phyloP scores from a whole-genome alignment of 257 asterid genomes.

The Solanum corneliomulleri region DNA sequence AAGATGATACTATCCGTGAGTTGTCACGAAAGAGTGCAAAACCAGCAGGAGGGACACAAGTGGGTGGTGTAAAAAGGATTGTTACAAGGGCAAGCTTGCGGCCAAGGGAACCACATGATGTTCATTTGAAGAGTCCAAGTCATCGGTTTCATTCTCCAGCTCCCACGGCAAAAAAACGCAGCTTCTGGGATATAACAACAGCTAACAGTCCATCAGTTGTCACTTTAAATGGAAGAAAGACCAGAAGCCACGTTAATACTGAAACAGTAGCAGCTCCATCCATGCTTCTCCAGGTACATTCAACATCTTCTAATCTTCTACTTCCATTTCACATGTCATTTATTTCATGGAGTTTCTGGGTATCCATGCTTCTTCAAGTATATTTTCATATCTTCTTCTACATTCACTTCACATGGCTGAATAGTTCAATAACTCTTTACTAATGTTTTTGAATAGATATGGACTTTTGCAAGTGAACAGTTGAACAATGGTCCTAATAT shows the following conservation, averaged over 20 bases:
- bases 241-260: constrained; percentile 35
- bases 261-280: constrained; percentile 39
- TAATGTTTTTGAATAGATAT: neutral
- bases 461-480: neutral
- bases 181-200: constrained; percentile 53
- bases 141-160: constrained; percentile 41
- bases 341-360: neutral
- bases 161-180: constrained; percentile 48
- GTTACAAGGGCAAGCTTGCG: constrained; percentile 19
- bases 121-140: constrained; percentile 29
- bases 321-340: neutral
- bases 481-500: neutral
- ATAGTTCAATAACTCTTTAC: neutral
- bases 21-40: constrained; percentile 31
- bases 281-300: constrained; percentile 53
- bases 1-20: constrained; percentile 30
- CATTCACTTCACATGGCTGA: neutral
- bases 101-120: constrained; percentile 20
- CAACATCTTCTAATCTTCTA: neutral
- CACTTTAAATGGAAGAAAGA: constrained; percentile 42
- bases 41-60: constrained; percentile 15
- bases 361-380: neutral
- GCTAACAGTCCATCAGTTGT: constrained; percentile 50
- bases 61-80: constrained; percentile 20
- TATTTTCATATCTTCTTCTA: neutral